A percentile compares a stretch with the other conserved stretches of the same genome.
Evolutionary conservation across 1,284 basidiomycete species (phyloP).

Genomic region (Porodaedalea pini): DNA sequence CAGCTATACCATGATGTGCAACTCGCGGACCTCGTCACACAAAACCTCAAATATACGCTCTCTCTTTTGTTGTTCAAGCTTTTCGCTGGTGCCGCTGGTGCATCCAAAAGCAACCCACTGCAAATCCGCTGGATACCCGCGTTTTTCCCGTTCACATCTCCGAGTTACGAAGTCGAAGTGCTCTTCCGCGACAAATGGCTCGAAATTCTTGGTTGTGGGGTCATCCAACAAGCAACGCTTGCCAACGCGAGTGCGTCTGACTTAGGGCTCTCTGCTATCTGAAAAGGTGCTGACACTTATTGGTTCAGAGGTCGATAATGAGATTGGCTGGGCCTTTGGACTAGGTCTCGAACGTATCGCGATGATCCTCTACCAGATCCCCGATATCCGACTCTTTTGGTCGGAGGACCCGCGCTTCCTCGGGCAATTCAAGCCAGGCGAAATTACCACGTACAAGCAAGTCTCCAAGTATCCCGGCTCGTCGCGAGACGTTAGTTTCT

Average conservation of each 20-base stretch:
- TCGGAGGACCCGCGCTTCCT: constrained; percentile 86
- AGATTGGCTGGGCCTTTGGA: constrained; percentile 97
- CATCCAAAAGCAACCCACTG: constrained; percentile 60
- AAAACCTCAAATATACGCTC: constrained; percentile 88
- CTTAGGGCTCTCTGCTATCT: too few relatives aligned
- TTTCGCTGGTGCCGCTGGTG: constrained; percentile 61
- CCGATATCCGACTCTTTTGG: constrained; percentile 99
- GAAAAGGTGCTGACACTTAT: constrained; percentile 7
- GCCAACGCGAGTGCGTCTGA: constrained; percentile 73
- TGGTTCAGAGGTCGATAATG: constrained; percentile 65
- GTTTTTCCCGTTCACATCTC: constrained; percentile 96
- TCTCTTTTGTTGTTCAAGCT: constrained; percentile 85
- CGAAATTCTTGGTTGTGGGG: constrained; percentile 93
- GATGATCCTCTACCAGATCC: constrained; percentile 96
- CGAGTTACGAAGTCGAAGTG: constrained; percentile 97
- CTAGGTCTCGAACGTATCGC: constrained; percentile 96
- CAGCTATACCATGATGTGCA: constrained; percentile 75
- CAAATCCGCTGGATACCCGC: constrained; percentile 96
- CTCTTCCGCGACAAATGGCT: constrained; percentile 97
- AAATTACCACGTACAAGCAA: constrained; percentile 77
- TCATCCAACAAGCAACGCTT: constrained; percentile 87
- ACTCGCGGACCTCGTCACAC: constrained; percentile 69
- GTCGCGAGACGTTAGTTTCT: constrained; percentile 91
- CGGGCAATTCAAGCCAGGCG: constrained; percentile 77
- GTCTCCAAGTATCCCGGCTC: constrained; percentile 90